A percentile compares a stretch with the other conserved stretches of the same genome.
Evolutionary conservation across 2,329 filamentous ascomycete genomes (phyloP).

Genomic region (Domatiomyces globalis): DNA sequence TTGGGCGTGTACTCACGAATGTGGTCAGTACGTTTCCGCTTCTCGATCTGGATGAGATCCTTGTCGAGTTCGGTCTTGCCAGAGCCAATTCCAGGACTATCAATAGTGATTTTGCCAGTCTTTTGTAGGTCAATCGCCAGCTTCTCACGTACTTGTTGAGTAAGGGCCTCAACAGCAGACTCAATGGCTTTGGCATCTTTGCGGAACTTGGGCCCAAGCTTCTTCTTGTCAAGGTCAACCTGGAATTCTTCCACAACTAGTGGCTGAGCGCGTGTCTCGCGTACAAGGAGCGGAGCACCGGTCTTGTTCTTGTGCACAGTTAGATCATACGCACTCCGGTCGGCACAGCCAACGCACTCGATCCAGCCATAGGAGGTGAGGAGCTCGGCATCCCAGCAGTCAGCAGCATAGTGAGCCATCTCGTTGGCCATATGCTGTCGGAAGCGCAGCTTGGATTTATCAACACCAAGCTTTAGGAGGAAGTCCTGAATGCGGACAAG

Average conservation of each 20-base stretch:
- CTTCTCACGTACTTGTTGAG: conserved; percentile 69
- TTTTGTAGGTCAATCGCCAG: conserved; percentile 59
- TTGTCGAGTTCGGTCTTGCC: conserved; percentile 67
- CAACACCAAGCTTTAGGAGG: conserved; percentile 74
- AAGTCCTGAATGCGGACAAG: conserved; percentile 85
- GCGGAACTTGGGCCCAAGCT: conserved; percentile 89
- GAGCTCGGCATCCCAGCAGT: conserved; percentile 97
- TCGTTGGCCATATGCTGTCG: conserved; percentile 90
- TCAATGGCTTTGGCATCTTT: conserved; percentile 83
- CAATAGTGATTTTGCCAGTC: conserved; percentile 60
- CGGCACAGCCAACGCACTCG: conserved; percentile 93
- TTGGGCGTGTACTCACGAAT: conserved; percentile 86
- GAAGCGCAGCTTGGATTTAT: conserved; percentile 80
- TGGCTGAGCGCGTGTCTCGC: conserved; percentile 66
- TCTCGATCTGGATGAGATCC: conserved; percentile 72
- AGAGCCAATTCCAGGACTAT: conserved; percentile 52
- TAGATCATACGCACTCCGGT: conserved; percentile 88
- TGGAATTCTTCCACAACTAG: conserved; percentile 74
- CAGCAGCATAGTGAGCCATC: conserved; percentile 86
- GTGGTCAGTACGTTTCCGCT: conserved; percentile 67
- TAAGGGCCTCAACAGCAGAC: conserved; percentile 57
- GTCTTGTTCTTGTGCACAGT: conserved; percentile 89
- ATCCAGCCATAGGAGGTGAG: conserved; percentile 91
- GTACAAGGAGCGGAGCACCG: conserved; percentile 69
- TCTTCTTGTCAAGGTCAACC: conserved; percentile 82